Base-by-base conservation (phyloP, 306 rosid species). In the Potentilla sterilis region DNA sequence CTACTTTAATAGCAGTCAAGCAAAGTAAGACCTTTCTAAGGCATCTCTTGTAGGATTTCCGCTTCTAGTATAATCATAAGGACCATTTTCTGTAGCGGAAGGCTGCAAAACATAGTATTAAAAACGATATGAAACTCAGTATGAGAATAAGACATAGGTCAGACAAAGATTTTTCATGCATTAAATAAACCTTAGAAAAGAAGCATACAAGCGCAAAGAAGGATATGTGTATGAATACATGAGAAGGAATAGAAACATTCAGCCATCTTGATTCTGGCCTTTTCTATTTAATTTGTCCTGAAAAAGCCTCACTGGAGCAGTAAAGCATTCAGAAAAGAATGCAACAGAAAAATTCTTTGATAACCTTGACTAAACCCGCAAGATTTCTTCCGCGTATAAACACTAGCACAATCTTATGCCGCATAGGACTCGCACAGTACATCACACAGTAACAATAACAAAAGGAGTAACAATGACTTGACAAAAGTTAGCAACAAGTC, bases 11-110 rank as follows among this genome's bases (percentile, higher is more conserved):
- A 68, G 44, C 55, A 64, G 35, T 69, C 37, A 32, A 73, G 24
- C 44, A 76, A 77, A 43, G 75, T 67, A 74, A 58, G 76, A 92
- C 98, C 96, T 90, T 86, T 94, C 96, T 70, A 94, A 77, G 73
- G 77, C 89, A 86, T 94, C 97, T 55, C 95, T 81, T 19, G 96
- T 94, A 32, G 98, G 98, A 90, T 94, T 94, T 79, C 97, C 97
- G 59, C 97, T 94, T 83, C 96, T 86, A 34, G 98, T 94, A 78
- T 94, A 92, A 77, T 92, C 97, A 81, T 91, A 94, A 58, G 89
- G 90, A 40, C 98, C 98, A 69, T 92, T 90, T 84, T 92, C 95
- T 65, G 61, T 76, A 7, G 97, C 97, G 35, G 95, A 88, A 81
- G 95, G 95, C 98, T 94, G 90, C 81, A 88, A 54, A 74, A 69